A percentile compares a stretch with the other conserved stretches of the same genome.
phyloP scores from a whole-genome alignment of 805 yeast species.

The Sugiyamaella smithiae region DNA sequence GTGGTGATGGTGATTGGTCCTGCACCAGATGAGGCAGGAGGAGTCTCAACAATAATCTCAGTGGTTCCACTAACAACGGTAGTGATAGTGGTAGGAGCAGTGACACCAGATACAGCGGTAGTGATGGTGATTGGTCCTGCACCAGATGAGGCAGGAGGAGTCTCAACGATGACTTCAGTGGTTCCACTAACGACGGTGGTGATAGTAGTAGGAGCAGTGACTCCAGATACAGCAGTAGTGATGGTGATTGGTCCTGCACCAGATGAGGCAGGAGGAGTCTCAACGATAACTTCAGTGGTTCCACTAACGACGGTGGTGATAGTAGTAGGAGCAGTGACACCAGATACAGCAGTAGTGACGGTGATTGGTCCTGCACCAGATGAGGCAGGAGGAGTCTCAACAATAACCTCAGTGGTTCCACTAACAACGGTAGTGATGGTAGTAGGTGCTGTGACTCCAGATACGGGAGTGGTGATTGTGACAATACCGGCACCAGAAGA shows the following conservation, averaged over 20 bases:
- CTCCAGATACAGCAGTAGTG: constrained; percentile 8
- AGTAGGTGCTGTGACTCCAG: constrained; percentile 5
- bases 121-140: background rate
- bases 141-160: constrained; percentile 5
- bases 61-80: constrained; percentile 2
- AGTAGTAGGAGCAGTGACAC: constrained; percentile 1
- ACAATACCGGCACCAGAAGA: background rate
- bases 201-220: constrained; percentile 8
- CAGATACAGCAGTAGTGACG: constrained; percentile 1
- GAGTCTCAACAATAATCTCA: background rate
- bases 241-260: constrained; percentile 4
- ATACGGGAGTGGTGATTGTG: background rate
- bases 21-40: constrained; percentile 2
- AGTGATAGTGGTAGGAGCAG: constrained; percentile 2
- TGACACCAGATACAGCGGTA: constrained; percentile 6
- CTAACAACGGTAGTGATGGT: constrained; percentile 1
- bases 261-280: constrained; percentile 1
- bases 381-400: constrained; percentile 1
- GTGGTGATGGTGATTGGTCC: constrained; percentile 6
- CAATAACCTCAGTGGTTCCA: constrained; percentile 3
- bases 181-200: background rate
- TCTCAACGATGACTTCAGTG: constrained; percentile 5
- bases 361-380: background rate
- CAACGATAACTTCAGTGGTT: background rate
- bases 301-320: background rate